Evolutionary conservation across 805 yeast genomes (phyloP).

Genomic region (Cyberlindnera suaveolens): DNA sequence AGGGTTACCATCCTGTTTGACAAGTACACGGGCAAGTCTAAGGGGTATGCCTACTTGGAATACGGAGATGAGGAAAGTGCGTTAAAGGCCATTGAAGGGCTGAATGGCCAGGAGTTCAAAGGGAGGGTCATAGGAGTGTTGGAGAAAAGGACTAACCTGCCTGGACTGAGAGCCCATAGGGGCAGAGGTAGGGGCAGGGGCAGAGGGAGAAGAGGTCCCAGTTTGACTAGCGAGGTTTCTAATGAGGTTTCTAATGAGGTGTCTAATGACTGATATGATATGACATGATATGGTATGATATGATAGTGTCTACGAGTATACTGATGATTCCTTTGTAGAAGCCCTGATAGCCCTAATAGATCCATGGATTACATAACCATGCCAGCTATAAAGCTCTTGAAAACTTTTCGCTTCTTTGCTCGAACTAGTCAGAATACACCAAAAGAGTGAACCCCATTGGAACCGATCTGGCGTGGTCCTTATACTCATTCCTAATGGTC

Average conservation of each 20-base stretch:
- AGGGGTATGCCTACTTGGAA: constrained; percentile 62
- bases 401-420: too few relatives aligned
- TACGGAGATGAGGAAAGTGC: constrained; percentile 40
- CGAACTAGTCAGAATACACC: neutral
- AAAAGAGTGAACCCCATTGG: neutral
- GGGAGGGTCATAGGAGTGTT: constrained; percentile 43
- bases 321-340: too few relatives aligned
- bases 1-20: constrained; percentile 48
- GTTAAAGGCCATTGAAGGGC: constrained; percentile 36
- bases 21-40: constrained; percentile 38
- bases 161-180: constrained; percentile 35
- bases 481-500: neutral
- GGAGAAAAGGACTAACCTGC: constrained; percentile 48
- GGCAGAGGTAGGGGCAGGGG: constrained; percentile 18
- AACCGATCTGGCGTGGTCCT: neutral
- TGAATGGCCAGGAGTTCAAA: constrained; percentile 37
- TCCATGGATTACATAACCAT: too few relatives aligned
- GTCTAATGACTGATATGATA: too few relatives aligned
- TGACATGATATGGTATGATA: too few relatives aligned
- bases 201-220: constrained; percentile 5
- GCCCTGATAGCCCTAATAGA: too few relatives aligned
- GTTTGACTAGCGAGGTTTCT: constrained; percentile 1
- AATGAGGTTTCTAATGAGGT: neutral
- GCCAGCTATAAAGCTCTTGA: too few relatives aligned
- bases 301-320: too few relatives aligned